Base-by-base conservation (phyloP, 441 rosid species). In the Gossypium schwendimanii region DNA sequence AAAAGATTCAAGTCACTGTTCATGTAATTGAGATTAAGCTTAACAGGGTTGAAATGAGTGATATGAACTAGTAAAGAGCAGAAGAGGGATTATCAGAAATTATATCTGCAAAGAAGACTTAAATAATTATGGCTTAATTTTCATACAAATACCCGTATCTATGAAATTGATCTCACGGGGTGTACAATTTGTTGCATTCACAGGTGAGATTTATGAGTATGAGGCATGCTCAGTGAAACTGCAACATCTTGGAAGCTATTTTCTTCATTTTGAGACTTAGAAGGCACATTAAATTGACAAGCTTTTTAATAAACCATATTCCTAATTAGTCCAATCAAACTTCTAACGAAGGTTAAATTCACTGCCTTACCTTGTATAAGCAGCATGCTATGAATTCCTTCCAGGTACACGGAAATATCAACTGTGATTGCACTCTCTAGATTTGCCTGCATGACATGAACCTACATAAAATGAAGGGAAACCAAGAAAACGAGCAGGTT, bases 351-450 rank as follows among this genome's bases (percentile, higher is more conserved):
- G 57, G 20, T 71, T 58, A 69, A 47, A 69, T 54, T 33, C 52
- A 53, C 45, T 21, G 15, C 54, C 89, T 84, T 85, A 96, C 98
- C 86, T 74, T 89, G 90, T 76, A 79, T 14, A 74, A 88, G 90
- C 80, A 93, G 80, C 70, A 88, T 72, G 82, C 75, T 77, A 78
- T 88, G 89, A 77, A 96, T 85, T 77, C 91, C 97, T 85, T 96
- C 94, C 81, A 93, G 80, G 85, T 84, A 96, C 74, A 79, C 70
- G 63, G 83, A 84, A 75, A 90, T 76, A 72, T 89, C 89, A 80
- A 88, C 77, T 52, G 54, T 73, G 62, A 84, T 14, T 26, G 86
- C 79, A 71, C 75, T 77, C 73, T 74, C 88, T 78, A 75, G 81
- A 70, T 81, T 81, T 67, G 73, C 97, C 99, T 96, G 80, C 86